Base-by-base conservation (phyloP, 1,139 yeast genomes). In the Suhomyces chickasaworum region DNA sequence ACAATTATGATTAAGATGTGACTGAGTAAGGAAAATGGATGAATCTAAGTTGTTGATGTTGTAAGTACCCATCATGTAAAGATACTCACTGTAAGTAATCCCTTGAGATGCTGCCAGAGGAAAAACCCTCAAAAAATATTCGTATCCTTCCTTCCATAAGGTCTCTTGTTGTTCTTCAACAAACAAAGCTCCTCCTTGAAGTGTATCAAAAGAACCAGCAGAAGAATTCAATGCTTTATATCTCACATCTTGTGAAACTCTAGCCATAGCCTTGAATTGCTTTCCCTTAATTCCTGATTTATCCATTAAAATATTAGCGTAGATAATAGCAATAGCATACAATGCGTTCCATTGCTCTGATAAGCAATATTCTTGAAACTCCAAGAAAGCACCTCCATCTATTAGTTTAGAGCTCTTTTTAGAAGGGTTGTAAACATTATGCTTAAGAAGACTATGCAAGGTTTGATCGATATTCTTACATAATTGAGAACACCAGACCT, bases 1-100 rank as follows among this genome's bases (percentile, higher is more conserved):
- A 68, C 96, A 89, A 51, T 75, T 77, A 61, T 89, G 96, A 58
- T 88, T 88, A 57, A 88, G 68, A 57, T 86, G 89, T 1, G 93
- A 82, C 52, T 85, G 88, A 4, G 76, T 63, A 51, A 80, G 70
- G 59, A 73, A 89, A 16, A 88, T 60, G 49, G 81, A 80, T 2
- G 86, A 83, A 49, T 84, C 85, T 45, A 84, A 69, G 54, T 86
- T 86, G 64, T 88, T 88, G 57, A 88, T 79, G 61, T 86, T 86
- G 60, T 83, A 86, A 44, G 84, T 78, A 1, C 95, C 96, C 57
- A 87, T 65, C 66, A 81, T 80, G 53, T 66, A 67, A 63, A 86
- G 64, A 58, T 75, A 88, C 49, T 80, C 83, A 30, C 80, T 80
- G 53, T 77, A 81, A 16, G 74, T 61, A 15, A 85, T 53, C 3